Evolutionary conservation across 768 basidiomycete species (phyloP).

Genomic region (Melanogaster broomeanus): DNA sequence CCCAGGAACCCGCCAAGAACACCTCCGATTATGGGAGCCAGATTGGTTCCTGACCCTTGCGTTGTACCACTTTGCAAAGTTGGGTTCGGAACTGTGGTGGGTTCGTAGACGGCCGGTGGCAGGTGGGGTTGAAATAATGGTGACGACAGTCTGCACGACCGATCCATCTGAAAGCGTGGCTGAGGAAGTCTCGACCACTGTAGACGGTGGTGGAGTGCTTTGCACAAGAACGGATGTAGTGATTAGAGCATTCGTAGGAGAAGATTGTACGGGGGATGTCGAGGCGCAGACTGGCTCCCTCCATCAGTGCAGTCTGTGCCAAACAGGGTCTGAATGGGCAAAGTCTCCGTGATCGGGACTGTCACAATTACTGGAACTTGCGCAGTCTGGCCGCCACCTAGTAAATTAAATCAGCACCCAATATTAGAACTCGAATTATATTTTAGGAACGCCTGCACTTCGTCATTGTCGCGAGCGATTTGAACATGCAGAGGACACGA

Average conservation of each 20-base stretch:
- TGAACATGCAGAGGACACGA: background rate
- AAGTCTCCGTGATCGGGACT: conserved; percentile 31
- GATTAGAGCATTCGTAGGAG: conserved; percentile 10
- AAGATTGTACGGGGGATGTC: conserved; percentile 6
- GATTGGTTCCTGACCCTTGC: conserved; percentile 25
- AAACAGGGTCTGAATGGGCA: conserved; percentile 42
- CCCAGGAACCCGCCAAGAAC: conserved; percentile 57
- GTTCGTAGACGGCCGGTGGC: conserved; percentile 32
- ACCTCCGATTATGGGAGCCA: conserved; percentile 55
- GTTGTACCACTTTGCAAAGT: conserved; percentile 13
- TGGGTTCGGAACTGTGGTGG: conserved; percentile 15
- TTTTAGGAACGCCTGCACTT: background rate
- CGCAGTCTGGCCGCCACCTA: conserved; percentile 31
- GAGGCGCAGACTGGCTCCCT: conserved; percentile 7
- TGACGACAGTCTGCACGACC: conserved; percentile 37
- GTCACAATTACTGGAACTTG: conserved; percentile 44
- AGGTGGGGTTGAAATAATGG: conserved; percentile 38
- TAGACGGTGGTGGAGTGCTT: conserved; percentile 34
- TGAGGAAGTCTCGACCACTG: conserved; percentile 31
- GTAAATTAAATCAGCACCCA: conserved; percentile 15
- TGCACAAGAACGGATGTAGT: conserved; percentile 28
- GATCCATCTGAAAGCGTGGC: conserved; percentile 45
- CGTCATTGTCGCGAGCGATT: conserved; percentile 15
- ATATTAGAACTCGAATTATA: conserved; percentile 2
- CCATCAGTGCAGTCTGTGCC: conserved; percentile 37